phyloP scores from a whole-genome alignment of 208 protist genomes.

The Leishmania martiniquensis region DNA sequence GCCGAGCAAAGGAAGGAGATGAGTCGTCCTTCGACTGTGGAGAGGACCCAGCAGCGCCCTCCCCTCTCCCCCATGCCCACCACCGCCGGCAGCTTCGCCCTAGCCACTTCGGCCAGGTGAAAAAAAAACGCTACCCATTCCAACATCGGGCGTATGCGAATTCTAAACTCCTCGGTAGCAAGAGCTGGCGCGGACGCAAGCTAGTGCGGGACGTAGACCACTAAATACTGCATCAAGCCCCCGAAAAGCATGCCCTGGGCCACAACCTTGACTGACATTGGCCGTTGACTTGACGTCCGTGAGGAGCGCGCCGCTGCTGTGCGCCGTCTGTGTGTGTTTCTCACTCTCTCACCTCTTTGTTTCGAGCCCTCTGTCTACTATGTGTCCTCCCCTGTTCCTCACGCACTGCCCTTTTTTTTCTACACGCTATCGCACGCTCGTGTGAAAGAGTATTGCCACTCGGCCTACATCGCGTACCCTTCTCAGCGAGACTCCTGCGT shows the following conservation, averaged over 20 bases:
- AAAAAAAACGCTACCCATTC: background rate
- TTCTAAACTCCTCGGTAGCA: background rate
- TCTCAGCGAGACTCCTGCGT: background rate
- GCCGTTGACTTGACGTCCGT: background rate
- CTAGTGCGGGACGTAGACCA: background rate
- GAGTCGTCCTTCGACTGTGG: background rate
- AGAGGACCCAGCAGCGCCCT: background rate
- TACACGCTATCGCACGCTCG: too few relatives aligned
- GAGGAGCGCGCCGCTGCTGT: background rate
- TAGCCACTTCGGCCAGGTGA: background rate
- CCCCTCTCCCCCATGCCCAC: background rate
- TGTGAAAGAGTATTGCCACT: background rate
- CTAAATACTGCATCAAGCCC: background rate
- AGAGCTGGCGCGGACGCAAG: background rate
- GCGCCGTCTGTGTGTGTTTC: background rate
- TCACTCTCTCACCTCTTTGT: background rate
- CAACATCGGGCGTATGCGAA: background rate
- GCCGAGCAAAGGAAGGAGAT: too few relatives aligned
- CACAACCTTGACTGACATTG: background rate
- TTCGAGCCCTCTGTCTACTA: too few relatives aligned
- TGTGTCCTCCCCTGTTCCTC: too few relatives aligned
- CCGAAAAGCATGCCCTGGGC: background rate
- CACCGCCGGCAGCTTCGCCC: background rate
- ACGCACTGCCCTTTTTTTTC: background rate
- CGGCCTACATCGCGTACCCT: background rate